A percentile compares a stretch with the other conserved stretches of the same genome.
Evolutionary conservation across 768 basidiomycete species (phyloP).

Genomic region (Suillus tomentosus): DNA sequence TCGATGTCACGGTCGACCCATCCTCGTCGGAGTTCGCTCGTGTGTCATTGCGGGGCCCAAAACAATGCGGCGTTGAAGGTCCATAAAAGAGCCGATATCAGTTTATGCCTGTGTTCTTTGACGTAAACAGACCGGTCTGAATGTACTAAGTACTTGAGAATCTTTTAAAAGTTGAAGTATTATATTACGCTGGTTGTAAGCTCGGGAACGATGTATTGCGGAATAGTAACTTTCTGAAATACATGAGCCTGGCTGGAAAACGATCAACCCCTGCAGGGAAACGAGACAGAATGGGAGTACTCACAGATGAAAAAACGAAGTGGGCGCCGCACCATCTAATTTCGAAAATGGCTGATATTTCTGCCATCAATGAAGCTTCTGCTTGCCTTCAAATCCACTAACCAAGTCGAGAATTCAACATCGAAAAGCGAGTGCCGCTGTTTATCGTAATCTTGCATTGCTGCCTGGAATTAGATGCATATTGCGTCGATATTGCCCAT

Average conservation of each 20-base stretch:
- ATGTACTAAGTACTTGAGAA: conserved; percentile 44
- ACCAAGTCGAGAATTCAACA: background rate
- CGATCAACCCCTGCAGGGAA: background rate
- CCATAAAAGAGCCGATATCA: conserved; percentile 10
- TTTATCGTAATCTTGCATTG: conserved; percentile 6
- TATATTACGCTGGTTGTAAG: conserved; percentile 23
- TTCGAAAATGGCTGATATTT: background rate
- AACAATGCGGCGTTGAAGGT: conserved; percentile 25
- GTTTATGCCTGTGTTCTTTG: background rate
- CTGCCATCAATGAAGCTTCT: background rate
- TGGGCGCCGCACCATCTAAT: conserved; percentile 6
- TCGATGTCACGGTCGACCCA: conserved; percentile 11
- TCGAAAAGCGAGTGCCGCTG: background rate
- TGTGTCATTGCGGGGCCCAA: conserved; percentile 26
- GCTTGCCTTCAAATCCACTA: conserved; percentile 9
- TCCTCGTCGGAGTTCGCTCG: conserved; percentile 11
- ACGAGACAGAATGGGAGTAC: background rate
- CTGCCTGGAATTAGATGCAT: background rate
- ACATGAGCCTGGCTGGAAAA: conserved; percentile 41
- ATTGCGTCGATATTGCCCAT: background rate
- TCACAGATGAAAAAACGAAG: conserved; percentile 7
- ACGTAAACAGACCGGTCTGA: conserved; percentile 42
- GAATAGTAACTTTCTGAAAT: conserved; percentile 37
- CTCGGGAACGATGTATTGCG: background rate
- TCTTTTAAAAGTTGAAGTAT: conserved; percentile 48